Percentiles rank a stretch among this genome's conserved stretches.
Conservation (phyloP, 176 grass and related monocot species). For the Bolboschoenus planiculmis region DNA sequence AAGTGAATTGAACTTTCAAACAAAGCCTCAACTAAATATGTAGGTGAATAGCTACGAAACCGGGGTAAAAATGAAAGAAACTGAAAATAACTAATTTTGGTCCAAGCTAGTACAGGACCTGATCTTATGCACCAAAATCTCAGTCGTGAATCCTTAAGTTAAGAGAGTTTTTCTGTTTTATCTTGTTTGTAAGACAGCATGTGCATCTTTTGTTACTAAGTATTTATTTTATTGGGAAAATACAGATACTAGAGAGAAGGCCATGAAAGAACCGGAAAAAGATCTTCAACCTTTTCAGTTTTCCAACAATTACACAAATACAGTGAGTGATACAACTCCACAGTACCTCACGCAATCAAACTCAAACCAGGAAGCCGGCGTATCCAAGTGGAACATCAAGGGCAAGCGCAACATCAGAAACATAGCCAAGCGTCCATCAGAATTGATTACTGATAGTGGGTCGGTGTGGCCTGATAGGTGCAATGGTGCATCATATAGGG, state of each 20-base stretch:
- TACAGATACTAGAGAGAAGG: conserved; percentile 46
- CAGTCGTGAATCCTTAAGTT: neutral
- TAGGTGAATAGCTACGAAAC: neutral
- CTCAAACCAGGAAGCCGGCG: conserved; percentile 50
- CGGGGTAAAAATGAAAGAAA: neutral
- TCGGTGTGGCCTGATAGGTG: conserved; percentile 40
- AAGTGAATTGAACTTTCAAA: neutral
- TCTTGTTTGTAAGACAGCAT: neutral
- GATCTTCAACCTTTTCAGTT: conserved; percentile 38
- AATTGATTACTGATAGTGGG: conserved; percentile 34
- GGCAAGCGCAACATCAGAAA: conserved; percentile 96
- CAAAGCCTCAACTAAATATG: neutral
- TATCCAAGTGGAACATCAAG: conserved; percentile 93
- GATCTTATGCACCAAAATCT: neutral
- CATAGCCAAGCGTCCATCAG: conserved; percentile 36
- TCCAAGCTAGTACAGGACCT: conserved; percentile 12
- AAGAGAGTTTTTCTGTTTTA: neutral
- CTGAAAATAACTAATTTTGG: conserved; percentile 11
- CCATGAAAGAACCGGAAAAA: conserved; percentile 22
- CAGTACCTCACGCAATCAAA: conserved; percentile 36
- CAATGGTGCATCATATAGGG: conserved; percentile 33
- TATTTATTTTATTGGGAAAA: conserved; percentile 38
- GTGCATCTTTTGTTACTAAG: neutral
- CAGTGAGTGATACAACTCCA: conserved; percentile 36
- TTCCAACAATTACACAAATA: conserved; percentile 53